phyloP scores from a whole-genome alignment of 2,329 filamentous ascomycete species.

The Torrubiella hemipterigena region DNA sequence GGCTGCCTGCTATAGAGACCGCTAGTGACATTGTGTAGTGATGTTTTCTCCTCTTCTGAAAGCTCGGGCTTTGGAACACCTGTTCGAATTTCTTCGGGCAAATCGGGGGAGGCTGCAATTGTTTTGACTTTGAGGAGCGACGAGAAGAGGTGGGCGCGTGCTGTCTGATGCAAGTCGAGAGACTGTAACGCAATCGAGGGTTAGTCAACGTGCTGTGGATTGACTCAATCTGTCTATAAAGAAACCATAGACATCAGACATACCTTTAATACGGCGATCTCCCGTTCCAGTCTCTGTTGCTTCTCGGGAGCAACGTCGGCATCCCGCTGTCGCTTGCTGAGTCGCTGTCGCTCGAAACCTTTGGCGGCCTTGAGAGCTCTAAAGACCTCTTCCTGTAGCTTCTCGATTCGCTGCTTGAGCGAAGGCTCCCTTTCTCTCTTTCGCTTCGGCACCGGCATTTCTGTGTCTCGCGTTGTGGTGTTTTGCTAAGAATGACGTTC shows the following conservation, averaged over 20 bases:
- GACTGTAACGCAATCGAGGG: conserved; percentile 23
- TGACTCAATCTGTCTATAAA: too few species aligned
- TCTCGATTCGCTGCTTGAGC: conserved; percentile 38
- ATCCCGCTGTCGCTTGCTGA: conserved; percentile 46
- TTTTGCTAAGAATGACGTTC: too few species aligned
- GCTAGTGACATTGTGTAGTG: conserved; percentile 49
- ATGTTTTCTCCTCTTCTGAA: conserved; percentile 35
- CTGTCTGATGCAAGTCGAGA: conserved; percentile 45
- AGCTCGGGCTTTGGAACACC: conserved; percentile 37
- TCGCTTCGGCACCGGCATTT: conserved; percentile 38
- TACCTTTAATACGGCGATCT: conserved; percentile 43
- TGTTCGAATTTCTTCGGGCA: conserved; percentile 34
- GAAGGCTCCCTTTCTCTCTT: conserved; percentile 35
- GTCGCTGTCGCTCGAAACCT: conserved; percentile 67
- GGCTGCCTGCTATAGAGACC: conserved; percentile 39
- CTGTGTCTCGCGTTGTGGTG: too few species aligned
- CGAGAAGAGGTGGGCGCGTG: conserved; percentile 42
- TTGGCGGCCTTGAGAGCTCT: conserved; percentile 61
- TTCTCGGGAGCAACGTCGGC: conserved; percentile 33
- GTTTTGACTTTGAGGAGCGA: conserved; percentile 41
- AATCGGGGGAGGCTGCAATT: conserved; percentile 35
- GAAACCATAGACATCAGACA: too few species aligned
- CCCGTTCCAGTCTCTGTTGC: conserved; percentile 48
- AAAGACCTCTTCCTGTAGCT: conserved; percentile 47
- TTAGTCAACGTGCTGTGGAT: conserved; percentile 7